A percentile compares a stretch with the other conserved stretches of the same genome.
Conservation (phyloP, 768 basidiomycete genomes). For the Rhizopogon vesiculosus region DNA sequence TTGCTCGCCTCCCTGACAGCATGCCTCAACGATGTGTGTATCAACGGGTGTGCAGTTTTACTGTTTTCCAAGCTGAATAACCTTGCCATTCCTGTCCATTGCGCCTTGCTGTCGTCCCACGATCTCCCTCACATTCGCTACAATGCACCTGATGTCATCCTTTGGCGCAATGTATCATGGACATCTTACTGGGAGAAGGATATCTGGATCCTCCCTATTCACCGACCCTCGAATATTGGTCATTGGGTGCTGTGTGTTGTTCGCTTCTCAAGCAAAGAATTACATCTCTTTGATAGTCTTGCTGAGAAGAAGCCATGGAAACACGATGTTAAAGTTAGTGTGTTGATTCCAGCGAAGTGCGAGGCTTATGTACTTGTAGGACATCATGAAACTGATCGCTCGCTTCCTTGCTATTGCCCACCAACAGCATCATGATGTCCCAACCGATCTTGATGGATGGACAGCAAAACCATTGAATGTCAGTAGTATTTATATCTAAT, state of each 20-base stretch:
- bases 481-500: neutral
- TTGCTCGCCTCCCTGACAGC: slow-evolving; percentile 1
- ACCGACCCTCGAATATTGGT: slow-evolving; percentile 11
- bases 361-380: neutral
- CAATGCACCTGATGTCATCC: neutral
- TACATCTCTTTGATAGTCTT: slow-evolving; percentile 11
- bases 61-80: neutral
- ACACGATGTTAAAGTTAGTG: neutral
- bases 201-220: slow-evolving; percentile 35
- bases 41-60: slow-evolving; percentile 6
- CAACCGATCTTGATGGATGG: slow-evolving; percentile 4
- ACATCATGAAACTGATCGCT: slow-evolving; percentile 6
- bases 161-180: slow-evolving; percentile 16
- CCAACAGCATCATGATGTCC: neutral
- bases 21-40: slow-evolving; percentile 4
- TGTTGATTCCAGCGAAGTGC: neutral
- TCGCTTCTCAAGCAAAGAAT: neutral
- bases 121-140: slow-evolving; percentile 2
- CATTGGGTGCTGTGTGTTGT: slow-evolving; percentile 32
- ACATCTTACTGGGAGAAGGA: slow-evolving; percentile 26
- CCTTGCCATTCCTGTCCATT: neutral
- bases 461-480: neutral
- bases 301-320: slow-evolving; percentile 4
- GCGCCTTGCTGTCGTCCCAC: slow-evolving; percentile 6
- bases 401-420: neutral